phyloP scores from a whole-genome alignment of 257 asterid species.

The Forsythia viridissima region DNA sequence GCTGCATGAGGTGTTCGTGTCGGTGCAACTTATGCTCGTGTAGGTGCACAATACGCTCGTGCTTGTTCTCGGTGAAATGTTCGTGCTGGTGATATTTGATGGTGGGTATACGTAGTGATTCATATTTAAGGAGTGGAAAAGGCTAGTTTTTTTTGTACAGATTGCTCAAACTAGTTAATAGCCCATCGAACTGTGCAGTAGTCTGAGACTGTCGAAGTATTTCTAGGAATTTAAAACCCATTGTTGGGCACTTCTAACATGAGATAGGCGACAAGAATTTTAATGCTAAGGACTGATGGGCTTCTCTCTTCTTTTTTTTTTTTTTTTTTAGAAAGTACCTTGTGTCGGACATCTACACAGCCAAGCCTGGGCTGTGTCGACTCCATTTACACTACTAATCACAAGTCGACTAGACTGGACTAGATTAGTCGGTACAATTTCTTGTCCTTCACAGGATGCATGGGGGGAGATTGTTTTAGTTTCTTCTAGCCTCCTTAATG shows the following conservation, averaged over 20 bases:
- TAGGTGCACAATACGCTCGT: constrained; percentile 48
- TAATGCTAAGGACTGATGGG: background rate
- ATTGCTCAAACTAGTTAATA: background rate
- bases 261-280: background rate
- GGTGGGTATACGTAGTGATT: background rate
- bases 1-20: constrained; percentile 51
- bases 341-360: too few species aligned
- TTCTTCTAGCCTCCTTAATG: too few species aligned
- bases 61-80: constrained; percentile 42
- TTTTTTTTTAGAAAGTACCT: too few species aligned
- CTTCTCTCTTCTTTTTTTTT: too few species aligned
- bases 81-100: background rate
- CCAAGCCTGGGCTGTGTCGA: too few species aligned
- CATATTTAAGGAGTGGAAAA: background rate
- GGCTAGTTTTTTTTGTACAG: constrained; percentile 1
- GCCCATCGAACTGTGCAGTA: background rate
- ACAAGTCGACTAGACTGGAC: too few species aligned
- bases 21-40: constrained; percentile 23
- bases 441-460: too few species aligned
- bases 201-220: background rate
- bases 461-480: too few species aligned
- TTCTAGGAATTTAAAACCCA: background rate
- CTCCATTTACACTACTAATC: too few species aligned
- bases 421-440: too few species aligned
- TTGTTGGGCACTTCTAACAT: background rate